These are phyloP conservation scores for Pistacia vera DNA, from an alignment of 345 rosid genomes.

Conservation along the genomic window DNA sequence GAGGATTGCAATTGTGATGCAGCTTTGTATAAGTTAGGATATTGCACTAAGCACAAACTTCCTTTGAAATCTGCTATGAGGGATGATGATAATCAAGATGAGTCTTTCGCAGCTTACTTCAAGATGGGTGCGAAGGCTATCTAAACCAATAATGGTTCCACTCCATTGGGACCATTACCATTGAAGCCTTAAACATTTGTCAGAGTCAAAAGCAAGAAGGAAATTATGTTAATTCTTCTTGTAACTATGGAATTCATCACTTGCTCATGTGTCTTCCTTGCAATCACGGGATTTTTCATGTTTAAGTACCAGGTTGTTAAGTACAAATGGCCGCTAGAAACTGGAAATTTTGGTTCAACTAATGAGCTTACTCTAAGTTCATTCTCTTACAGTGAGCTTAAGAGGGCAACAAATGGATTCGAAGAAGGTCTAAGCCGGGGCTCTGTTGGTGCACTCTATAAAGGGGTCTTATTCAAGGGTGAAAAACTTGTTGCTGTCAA, in stretches of 20 bases:
- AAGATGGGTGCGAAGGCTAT: background rate
- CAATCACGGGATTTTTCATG: background rate
- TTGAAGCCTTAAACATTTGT: background rate
- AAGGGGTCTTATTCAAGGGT: background rate
- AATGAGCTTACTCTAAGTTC: background rate
- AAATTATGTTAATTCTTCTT: background rate
- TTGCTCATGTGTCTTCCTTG: conserved; percentile 1
- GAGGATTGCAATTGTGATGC: too few species aligned
- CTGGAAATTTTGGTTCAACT: background rate
- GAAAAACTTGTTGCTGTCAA: conserved; percentile 18
- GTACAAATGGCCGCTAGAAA: background rate
- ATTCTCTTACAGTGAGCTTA: conserved; percentile 11
- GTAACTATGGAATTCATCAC: background rate
- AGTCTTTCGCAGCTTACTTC: background rate
- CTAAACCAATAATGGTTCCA: background rate
- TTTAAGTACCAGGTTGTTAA: conserved; percentile 1
- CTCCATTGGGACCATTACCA: background rate
- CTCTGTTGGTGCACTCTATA: background rate
- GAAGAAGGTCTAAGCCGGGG: background rate
- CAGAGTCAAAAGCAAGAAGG: background rate
- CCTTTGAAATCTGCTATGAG: background rate
- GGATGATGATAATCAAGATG: background rate
- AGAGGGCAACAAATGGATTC: conserved; percentile 11
- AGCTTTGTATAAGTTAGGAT: too few species aligned
- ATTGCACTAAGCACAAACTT: too few species aligned